A percentile compares a stretch with the other conserved stretches of the same genome.
These are phyloP conservation scores for Yamadazyma conglobata DNA, from an alignment of 1,139 yeast species.

Conservation along the genomic window DNA sequence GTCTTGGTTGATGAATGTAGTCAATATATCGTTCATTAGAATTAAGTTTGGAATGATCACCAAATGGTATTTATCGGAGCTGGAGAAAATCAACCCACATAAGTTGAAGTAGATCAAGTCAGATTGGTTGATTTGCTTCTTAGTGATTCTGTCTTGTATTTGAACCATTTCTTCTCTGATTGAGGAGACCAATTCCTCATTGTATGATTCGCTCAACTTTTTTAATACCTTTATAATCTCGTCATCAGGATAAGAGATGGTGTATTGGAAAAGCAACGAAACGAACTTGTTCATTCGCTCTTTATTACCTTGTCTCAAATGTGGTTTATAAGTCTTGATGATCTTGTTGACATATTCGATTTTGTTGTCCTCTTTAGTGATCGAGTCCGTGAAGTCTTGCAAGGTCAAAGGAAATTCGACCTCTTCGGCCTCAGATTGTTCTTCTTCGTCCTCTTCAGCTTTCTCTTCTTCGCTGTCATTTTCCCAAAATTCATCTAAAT, in stretches of 20 bases:
- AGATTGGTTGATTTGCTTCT: constrained; percentile 29
- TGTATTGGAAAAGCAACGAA: constrained; percentile 60
- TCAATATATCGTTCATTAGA: constrained; percentile 64
- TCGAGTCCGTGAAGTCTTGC: constrained; percentile 42
- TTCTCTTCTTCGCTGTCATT: constrained; percentile 41
- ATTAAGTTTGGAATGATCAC: constrained; percentile 82
- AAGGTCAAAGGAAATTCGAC: constrained; percentile 47
- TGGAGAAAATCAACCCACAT: constrained; percentile 78
- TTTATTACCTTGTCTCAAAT: constrained; percentile 77
- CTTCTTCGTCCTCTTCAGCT: constrained; percentile 31
- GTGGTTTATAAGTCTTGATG: constrained; percentile 66
- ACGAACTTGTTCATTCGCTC: constrained; percentile 66
- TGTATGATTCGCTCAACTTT: constrained; percentile 62
- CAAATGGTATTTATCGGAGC: constrained; percentile 93
- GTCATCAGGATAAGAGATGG: constrained; percentile 25
- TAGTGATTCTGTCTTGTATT: constrained; percentile 48
- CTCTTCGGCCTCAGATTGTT: constrained; percentile 21
- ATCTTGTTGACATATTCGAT: constrained; percentile 51
- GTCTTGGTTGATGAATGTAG: constrained; percentile 31
- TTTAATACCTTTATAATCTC: constrained; percentile 47
- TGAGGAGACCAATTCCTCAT: constrained; percentile 54
- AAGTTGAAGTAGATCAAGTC: constrained; percentile 68
- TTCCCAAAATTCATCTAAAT: constrained; percentile 63
- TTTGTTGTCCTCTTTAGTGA: constrained; percentile 30
- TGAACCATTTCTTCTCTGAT: constrained; percentile 32